These are phyloP conservation scores for Kewa caespitosa DNA, from an alignment of 179 eudicot genomes.

Conservation along the genomic window DNA sequence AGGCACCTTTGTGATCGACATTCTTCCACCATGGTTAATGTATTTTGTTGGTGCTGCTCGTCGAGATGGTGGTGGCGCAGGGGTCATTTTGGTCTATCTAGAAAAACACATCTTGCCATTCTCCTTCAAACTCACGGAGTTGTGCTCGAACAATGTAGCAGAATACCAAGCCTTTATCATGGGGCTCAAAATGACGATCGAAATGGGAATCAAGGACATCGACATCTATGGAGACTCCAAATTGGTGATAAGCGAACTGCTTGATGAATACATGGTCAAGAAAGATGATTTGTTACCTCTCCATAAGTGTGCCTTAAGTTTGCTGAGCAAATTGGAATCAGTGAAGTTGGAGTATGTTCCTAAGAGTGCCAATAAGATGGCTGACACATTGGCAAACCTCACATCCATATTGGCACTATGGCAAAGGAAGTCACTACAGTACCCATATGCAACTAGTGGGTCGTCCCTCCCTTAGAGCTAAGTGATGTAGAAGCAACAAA, in stretches of 20 bases:
- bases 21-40: background rate
- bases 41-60: conserved; percentile 13
- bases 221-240: conserved; percentile 17
- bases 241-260: background rate
- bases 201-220: background rate
- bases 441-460: no score
- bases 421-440: background rate
- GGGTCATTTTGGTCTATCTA: no score
- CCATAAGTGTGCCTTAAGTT: background rate
- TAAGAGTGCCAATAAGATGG: conserved; percentile 10
- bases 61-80: no score
- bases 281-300: no score
- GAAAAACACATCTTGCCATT: no score
- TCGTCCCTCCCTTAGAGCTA: background rate
- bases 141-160: no score
- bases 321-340: background rate
- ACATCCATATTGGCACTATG: background rate
- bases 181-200: background rate
- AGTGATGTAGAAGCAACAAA: background rate
- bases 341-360: background rate
- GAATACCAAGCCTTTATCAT: no score
- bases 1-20: background rate
- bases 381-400: conserved; percentile 10
- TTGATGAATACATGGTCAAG: background rate
- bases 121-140: no score